Conservation (phyloP, 2,329 filamentous ascomycete species). For the Herpomyces periplanetae region DNA sequence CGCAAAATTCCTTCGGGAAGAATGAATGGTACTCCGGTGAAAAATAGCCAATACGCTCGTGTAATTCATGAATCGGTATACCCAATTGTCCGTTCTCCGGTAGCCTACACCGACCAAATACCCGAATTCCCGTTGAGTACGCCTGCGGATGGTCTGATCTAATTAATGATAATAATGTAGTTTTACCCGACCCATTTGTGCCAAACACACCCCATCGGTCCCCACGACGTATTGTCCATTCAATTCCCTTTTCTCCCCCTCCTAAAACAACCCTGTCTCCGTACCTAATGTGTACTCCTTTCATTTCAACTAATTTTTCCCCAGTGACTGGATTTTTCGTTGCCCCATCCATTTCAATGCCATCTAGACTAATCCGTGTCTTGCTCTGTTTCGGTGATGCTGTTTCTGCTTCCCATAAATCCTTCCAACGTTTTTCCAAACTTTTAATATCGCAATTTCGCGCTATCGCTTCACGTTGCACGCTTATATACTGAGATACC, state of each 20-base stretch:
- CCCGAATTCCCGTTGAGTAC: conserved; percentile 47
- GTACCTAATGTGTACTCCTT: conserved; percentile 44
- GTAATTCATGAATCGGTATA: conserved; percentile 69
- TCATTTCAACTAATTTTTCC: conserved; percentile 48
- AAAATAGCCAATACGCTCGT: conserved; percentile 57
- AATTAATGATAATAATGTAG: conserved; percentile 59
- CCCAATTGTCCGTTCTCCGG: conserved; percentile 28
- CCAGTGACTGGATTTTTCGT: conserved; percentile 8
- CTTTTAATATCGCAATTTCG: too few relatives aligned
- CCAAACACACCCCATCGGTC: conserved; percentile 77
- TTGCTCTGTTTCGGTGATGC: not conserved
- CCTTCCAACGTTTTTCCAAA: too few relatives aligned
- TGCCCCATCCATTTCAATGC: conserved; percentile 3
- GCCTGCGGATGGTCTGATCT: conserved; percentile 85
- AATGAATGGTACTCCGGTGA: conserved; percentile 77
- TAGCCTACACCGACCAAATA: conserved; percentile 47
- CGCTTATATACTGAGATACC: conserved; percentile 13
- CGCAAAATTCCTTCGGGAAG: conserved; percentile 35
- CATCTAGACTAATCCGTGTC: conserved; percentile 2
- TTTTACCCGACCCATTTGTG: conserved; percentile 79
- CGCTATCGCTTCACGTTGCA: conserved; percentile 8
- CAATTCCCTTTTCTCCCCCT: conserved; percentile 24
- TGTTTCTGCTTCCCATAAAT: too few relatives aligned
- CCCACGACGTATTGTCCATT: conserved; percentile 43
- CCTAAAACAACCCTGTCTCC: conserved; percentile 36